These are phyloP conservation scores for Blastobotrys ciferrii DNA, from an alignment of 1,139 yeast genomes.

Conservation along the genomic window DNA sequence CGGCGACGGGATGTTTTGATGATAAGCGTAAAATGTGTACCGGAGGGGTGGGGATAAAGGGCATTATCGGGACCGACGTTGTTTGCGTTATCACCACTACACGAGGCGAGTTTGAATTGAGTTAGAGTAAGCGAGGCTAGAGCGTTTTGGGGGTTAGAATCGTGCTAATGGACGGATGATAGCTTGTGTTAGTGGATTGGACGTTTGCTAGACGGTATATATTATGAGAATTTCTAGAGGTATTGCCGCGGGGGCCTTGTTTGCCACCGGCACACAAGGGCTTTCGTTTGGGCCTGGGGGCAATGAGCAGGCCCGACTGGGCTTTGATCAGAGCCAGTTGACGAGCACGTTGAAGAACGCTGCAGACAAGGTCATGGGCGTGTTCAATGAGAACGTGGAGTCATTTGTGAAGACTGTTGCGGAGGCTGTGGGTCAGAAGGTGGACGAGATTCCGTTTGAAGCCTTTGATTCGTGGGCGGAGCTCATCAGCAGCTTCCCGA, in stretches of 20 bases:
- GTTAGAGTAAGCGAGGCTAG: background rate
- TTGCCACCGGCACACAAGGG: conserved; percentile 2
- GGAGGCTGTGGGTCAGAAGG: conserved; percentile 27
- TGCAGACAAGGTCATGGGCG: conserved; percentile 14
- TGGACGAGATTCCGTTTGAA: conserved; percentile 29
- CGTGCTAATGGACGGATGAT: background rate
- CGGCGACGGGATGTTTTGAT: no score
- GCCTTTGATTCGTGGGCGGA: conserved; percentile 34
- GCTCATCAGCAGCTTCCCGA: conserved; percentile 22
- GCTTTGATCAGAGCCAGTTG: background rate
- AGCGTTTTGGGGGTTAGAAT: background rate
- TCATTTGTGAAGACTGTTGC: conserved; percentile 23
- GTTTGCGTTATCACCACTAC: background rate
- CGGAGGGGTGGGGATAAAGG: background rate
- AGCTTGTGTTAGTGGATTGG: background rate
- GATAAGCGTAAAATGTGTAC: background rate
- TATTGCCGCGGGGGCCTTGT: conserved; percentile 3
- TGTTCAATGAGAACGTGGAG: conserved; percentile 13
- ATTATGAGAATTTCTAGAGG: background rate
- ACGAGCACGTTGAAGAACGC: background rate
- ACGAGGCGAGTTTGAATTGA: background rate
- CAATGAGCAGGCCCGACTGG: conserved; percentile 1
- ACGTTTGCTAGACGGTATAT: background rate
- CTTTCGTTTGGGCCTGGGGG: conserved; percentile 8
- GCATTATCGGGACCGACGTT: background rate